phyloP scores from a whole-genome alignment of 352 stramenopile species.

The Pythium biforme region DNA sequence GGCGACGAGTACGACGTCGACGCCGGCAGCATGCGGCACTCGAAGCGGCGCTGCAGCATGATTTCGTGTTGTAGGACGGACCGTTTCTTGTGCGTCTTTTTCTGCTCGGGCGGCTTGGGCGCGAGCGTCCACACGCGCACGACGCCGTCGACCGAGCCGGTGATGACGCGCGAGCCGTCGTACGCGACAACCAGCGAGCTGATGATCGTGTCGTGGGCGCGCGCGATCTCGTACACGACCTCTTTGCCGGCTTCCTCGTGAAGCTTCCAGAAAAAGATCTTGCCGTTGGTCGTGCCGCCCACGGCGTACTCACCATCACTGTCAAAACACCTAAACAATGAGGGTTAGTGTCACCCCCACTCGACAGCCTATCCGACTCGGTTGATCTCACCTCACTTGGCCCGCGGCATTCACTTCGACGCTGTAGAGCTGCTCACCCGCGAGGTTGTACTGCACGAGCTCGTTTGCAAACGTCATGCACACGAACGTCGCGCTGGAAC shows the following conservation, averaged over 20 bases:
- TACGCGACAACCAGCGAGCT: slow-evolving; percentile 55
- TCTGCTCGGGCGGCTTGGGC: slow-evolving; percentile 1
- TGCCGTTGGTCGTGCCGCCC: slow-evolving; percentile 58
- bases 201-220: slow-evolving; percentile 62
- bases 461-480: slow-evolving; percentile 76
- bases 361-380: not conserved
- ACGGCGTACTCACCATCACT: slow-evolving; percentile 73
- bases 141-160: slow-evolving; percentile 55
- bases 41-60: slow-evolving; percentile 11
- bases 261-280: slow-evolving; percentile 71
- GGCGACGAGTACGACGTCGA: slow-evolving; percentile 17
- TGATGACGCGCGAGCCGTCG: slow-evolving; percentile 56
- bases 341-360: not conserved
- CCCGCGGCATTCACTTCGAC: slow-evolving; percentile 52
- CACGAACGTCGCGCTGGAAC: slow-evolving; percentile 51
- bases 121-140: slow-evolving; percentile 59
- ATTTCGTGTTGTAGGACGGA: slow-evolving; percentile 8
- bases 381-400: slow-evolving; percentile 42
- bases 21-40: not conserved
- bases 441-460: slow-evolving; percentile 53
- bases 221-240: slow-evolving; percentile 58
- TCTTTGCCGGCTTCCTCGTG: slow-evolving; percentile 39
- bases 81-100: slow-evolving; percentile 8
- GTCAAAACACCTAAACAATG: slow-evolving; percentile 38
- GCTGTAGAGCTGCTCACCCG: slow-evolving; percentile 44